Conservation (phyloP, 345 rosid species). For the Aurinia saxatilis region DNA sequence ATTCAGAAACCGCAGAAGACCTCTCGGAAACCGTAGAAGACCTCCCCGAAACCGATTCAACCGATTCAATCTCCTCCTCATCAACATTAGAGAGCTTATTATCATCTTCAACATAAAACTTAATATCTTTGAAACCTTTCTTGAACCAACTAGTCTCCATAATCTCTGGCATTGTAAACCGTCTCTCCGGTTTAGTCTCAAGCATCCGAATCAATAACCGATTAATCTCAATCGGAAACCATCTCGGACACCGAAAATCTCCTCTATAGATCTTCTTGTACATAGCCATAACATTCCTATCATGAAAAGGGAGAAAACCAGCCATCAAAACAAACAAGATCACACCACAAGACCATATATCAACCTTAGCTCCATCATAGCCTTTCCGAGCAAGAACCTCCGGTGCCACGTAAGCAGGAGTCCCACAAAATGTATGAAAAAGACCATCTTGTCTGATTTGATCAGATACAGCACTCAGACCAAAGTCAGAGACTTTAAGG, state of each 20-base stretch:
- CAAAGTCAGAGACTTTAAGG: conserved; percentile 80
- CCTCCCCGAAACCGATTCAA: conserved; percentile 34
- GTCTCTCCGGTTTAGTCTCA: conserved; percentile 61
- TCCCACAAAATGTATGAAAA: conserved; percentile 86
- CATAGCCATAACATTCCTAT: conserved; percentile 66
- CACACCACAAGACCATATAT: conserved; percentile 92
- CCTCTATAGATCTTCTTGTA: conserved; percentile 67
- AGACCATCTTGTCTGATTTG: conserved; percentile 66
- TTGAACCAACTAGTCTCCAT: conserved; percentile 77
- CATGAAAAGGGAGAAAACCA: conserved; percentile 75
- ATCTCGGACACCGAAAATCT: conserved; percentile 65
- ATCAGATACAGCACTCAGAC: conserved; percentile 69
- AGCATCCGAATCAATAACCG: conserved; percentile 51
- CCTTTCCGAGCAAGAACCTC: conserved; percentile 72
- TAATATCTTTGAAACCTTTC: conserved; percentile 61
- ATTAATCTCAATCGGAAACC: conserved; percentile 61
- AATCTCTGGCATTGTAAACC: conserved; percentile 60
- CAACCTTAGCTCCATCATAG: conserved; percentile 80
- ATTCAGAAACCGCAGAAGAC: conserved; percentile 38
- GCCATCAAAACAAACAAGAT: conserved; percentile 70
- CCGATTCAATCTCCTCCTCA: conserved; percentile 29
- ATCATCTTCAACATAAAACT: conserved; percentile 49
- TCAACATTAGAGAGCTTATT: conserved; percentile 36
- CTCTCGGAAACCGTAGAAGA: conserved; percentile 44
- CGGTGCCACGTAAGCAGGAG: conserved; percentile 79